Evolutionary conservation across 352 stramenopile genomes (phyloP).

Genomic region (Globisporangium uncinulatum): DNA sequence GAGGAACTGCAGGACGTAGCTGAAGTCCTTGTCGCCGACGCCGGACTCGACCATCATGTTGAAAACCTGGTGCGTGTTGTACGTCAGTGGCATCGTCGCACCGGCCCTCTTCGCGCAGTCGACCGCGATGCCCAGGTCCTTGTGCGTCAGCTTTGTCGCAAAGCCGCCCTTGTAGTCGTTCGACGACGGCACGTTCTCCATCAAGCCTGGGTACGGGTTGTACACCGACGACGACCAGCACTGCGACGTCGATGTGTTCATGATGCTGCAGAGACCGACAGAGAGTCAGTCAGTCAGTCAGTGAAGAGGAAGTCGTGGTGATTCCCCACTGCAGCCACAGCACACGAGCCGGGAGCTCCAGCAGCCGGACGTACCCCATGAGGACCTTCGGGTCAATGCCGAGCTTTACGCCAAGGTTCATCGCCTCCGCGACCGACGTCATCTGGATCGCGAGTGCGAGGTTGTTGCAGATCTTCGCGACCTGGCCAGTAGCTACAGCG

Average conservation of each 20-base stretch:
- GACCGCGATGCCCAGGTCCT: conserved; percentile 95
- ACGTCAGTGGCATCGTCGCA: conserved; percentile 73
- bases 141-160: conserved; percentile 91
- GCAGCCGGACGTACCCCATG: conserved; percentile 33
- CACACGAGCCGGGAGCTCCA: too few relatives aligned
- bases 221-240: conserved; percentile 95
- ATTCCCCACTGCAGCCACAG: too few relatives aligned
- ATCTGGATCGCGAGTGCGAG: conserved; percentile 96
- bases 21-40: conserved; percentile 83
- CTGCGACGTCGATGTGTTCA: conserved; percentile 96
- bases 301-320: neutral
- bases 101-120: conserved; percentile 84
- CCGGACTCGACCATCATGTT: conserved; percentile 77
- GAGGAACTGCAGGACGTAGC: conserved; percentile 80
- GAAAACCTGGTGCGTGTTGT: conserved; percentile 70
- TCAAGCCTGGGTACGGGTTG: conserved; percentile 93
- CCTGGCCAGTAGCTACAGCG: conserved; percentile 55
- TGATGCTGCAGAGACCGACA: conserved; percentile 56
- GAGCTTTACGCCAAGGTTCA: conserved; percentile 94
- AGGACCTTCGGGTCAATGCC: conserved; percentile 94
- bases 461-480: conserved; percentile 98
- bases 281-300: neutral
- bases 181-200: conserved; percentile 85
- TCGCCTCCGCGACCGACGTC: conserved; percentile 93
- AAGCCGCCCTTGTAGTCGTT: conserved; percentile 91